These are phyloP conservation scores for Psilocybe cubensis DNA, from an alignment of 768 basidiomycete species.

Conservation along the genomic window DNA sequence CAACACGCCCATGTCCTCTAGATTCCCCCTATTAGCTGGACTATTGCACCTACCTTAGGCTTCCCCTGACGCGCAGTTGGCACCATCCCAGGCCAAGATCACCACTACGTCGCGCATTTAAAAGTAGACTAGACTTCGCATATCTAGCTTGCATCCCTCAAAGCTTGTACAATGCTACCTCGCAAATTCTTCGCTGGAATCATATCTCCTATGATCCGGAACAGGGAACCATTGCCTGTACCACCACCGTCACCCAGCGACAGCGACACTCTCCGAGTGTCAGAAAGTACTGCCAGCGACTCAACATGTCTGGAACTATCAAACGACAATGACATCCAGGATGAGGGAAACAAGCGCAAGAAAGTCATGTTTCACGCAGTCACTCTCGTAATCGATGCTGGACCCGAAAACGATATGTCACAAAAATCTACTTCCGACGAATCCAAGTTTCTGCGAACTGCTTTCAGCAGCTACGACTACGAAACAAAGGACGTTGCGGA, in stretches of 20 bases:
- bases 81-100: neutral
- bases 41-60: neutral
- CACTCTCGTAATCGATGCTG: neutral
- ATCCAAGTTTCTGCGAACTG: too few relatives aligned
- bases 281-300: neutral
- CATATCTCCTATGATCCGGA: too few relatives aligned
- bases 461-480: too few relatives aligned
- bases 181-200: neutral
- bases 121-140: neutral
- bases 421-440: too few relatives aligned
- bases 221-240: too few relatives aligned
- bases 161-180: neutral
- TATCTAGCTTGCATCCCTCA: neutral
- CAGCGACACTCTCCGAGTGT: neutral
- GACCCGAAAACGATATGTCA: too few relatives aligned
- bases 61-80: neutral
- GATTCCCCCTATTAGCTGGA: neutral
- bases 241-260: neutral
- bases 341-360: neutral
- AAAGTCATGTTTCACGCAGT: neutral
- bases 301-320: neutral
- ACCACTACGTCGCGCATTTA: neutral
- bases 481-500: too few relatives aligned
- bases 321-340: neutral
- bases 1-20: neutral